Conservation (phyloP, 208 protist genomes). For the Trypanosomatidae sp. region DNA sequence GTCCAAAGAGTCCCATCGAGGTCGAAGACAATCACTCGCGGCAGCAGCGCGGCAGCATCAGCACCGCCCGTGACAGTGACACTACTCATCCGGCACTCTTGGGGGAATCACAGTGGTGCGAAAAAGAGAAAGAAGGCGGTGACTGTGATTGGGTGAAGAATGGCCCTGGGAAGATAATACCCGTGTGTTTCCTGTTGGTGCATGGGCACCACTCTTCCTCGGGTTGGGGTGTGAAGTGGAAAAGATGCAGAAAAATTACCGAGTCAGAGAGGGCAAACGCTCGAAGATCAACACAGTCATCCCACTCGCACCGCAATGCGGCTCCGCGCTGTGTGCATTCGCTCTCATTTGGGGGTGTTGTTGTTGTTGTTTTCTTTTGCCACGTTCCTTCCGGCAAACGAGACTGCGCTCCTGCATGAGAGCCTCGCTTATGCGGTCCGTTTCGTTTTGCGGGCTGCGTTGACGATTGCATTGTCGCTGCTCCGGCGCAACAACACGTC, state of each 20-base stretch:
- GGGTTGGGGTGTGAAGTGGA: neutral
- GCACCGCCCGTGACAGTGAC: neutral
- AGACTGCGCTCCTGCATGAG: neutral
- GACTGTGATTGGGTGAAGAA: neutral
- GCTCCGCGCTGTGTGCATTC: neutral
- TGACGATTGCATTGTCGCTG: neutral
- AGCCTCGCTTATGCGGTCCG: neutral
- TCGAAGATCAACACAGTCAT: neutral
- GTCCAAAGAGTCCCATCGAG: constrained; percentile 90
- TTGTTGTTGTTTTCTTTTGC: neutral
- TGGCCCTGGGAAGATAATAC: neutral
- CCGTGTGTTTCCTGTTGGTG: neutral
- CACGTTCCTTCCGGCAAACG: too few relatives aligned
- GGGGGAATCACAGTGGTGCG: neutral
- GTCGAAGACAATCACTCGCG: constrained; percentile 85
- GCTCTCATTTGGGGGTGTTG: neutral
- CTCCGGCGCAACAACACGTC: neutral
- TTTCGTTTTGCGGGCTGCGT: too few relatives aligned
- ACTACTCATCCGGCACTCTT: neutral
- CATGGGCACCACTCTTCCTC: neutral
- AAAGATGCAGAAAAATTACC: neutral
- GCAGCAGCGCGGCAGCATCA: neutral
- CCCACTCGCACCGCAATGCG: neutral
- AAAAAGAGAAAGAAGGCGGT: neutral
- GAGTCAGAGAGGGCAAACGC: neutral